Evolutionary conservation across 2,329 filamentous ascomycete genomes (phyloP).

Genomic region (Scedosporium aurantiacum): DNA sequence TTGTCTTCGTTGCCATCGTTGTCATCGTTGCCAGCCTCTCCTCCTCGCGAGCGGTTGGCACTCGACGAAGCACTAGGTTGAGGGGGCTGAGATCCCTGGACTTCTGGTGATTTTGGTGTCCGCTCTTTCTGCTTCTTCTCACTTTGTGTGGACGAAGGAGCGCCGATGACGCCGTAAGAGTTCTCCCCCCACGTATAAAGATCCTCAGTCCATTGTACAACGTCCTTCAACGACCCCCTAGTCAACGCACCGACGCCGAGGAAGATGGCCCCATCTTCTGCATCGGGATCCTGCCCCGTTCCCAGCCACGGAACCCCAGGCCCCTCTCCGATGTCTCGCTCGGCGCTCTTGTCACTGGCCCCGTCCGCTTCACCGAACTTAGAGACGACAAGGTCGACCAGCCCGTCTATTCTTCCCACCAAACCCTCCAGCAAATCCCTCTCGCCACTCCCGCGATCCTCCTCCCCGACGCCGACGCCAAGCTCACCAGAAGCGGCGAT

Average conservation of each 20-base stretch:
- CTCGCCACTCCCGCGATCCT: conserved; percentile 88
- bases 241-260: conserved; percentile 67
- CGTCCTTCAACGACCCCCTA: conserved; percentile 55
- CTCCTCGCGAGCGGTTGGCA: no score
- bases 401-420: conserved; percentile 64
- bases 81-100: neutral
- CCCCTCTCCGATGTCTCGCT: conserved; percentile 8
- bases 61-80: no score
- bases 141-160: conserved; percentile 55
- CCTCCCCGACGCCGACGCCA: conserved; percentile 88
- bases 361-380: conserved; percentile 56
- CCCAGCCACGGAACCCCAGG: conserved; percentile 55
- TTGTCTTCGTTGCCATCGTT: no score
- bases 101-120: neutral
- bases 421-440: conserved; percentile 89
- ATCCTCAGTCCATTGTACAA: conserved; percentile 81
- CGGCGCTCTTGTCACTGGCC: conserved; percentile 13
- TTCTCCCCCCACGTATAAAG: conserved; percentile 74
- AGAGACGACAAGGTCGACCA: conserved; percentile 80
- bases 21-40: no score
- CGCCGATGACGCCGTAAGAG: conserved; percentile 76
- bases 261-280: conserved; percentile 78
- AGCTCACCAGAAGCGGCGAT: conserved; percentile 83
- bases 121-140: conserved; percentile 19
- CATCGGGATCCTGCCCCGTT: conserved; percentile 51